phyloP scores from a whole-genome alignment of 352 stramenopile genomes.

The Globisporangium acanthophoron region DNA sequence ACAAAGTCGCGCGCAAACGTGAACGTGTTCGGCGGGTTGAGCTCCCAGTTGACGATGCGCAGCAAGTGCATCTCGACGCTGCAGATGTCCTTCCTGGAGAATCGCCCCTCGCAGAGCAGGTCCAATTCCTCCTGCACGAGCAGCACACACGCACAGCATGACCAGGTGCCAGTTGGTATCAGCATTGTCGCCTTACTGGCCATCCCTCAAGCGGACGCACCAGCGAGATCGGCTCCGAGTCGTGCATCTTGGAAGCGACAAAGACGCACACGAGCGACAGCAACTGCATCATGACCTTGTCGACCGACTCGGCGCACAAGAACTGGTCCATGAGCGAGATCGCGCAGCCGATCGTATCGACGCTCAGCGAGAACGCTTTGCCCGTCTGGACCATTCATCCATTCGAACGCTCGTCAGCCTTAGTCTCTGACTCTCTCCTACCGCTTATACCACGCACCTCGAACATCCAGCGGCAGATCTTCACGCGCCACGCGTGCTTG shows the following conservation, averaged over 20 bases:
- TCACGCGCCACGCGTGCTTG: constrained; percentile 52
- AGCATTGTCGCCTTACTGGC: not conserved
- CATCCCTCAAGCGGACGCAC: not conserved
- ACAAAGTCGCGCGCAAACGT: constrained; percentile 64
- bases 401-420: not conserved
- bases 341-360: constrained; percentile 51
- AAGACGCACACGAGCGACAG: constrained; percentile 74
- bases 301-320: constrained; percentile 57
- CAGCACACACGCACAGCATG: not conserved
- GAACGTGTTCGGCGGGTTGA: constrained; percentile 60
- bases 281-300: constrained; percentile 65
- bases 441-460: constrained; percentile 11
- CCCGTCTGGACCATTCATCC: constrained; percentile 26
- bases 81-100: constrained; percentile 53
- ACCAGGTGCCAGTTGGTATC: not conserved
- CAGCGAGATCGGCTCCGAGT: constrained; percentile 59
- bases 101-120: constrained; percentile 71
- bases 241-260: constrained; percentile 68
- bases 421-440: not conserved
- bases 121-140: constrained; percentile 46
- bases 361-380: constrained; percentile 62
- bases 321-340: constrained; percentile 76
- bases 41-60: constrained; percentile 48
- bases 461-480: constrained; percentile 81
- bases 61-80: constrained; percentile 53